These are phyloP conservation scores for Rhizopus microsporus DNA, from an alignment of 371 early-diverging fungal species.

Conservation along the genomic window DNA sequence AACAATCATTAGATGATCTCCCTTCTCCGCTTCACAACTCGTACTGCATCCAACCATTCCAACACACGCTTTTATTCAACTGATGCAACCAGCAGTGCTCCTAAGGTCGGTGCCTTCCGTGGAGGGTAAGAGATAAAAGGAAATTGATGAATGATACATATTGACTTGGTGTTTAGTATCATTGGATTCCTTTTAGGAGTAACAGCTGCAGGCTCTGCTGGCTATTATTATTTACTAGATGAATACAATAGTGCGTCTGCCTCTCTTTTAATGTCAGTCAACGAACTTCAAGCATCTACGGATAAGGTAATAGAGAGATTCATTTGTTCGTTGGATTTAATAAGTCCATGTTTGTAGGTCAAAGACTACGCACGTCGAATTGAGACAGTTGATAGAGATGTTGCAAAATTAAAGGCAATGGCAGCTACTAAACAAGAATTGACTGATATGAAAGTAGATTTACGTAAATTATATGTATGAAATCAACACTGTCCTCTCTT, in stretches of 20 bases:
- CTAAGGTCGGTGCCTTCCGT: constrained; percentile 29
- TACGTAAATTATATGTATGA: constrained; percentile 66
- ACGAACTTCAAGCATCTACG: constrained; percentile 77
- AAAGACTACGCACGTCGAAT: constrained; percentile 71
- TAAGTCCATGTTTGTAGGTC: constrained; percentile 9
- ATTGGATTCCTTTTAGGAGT: constrained; percentile 82
- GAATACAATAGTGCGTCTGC: constrained; percentile 78
- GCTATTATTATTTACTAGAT: constrained; percentile 79
- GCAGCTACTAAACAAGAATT: constrained; percentile 71
- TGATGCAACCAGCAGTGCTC: neutral
- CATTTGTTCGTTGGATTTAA: neutral
- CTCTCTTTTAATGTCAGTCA: constrained; percentile 69
- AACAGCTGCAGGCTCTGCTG: constrained; percentile 72
- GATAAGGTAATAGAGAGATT: constrained; percentile 55
- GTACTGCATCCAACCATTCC: constrained; percentile 5
- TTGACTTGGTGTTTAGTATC: constrained; percentile 39
- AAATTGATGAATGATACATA: neutral
- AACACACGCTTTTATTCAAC: constrained; percentile 21
- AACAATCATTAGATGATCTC: constrained; percentile 26
- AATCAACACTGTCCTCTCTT: neutral
- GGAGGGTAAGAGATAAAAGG: constrained; percentile 29
- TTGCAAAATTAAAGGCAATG: constrained; percentile 57
- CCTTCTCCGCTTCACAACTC: constrained; percentile 28
- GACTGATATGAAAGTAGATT: constrained; percentile 60
- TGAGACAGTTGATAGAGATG: constrained; percentile 68